Evolutionary conservation across 345 rosid species (phyloP), one percentile per base, ranked within the genome.

Genomic region (Citrus sinensis): DNA sequence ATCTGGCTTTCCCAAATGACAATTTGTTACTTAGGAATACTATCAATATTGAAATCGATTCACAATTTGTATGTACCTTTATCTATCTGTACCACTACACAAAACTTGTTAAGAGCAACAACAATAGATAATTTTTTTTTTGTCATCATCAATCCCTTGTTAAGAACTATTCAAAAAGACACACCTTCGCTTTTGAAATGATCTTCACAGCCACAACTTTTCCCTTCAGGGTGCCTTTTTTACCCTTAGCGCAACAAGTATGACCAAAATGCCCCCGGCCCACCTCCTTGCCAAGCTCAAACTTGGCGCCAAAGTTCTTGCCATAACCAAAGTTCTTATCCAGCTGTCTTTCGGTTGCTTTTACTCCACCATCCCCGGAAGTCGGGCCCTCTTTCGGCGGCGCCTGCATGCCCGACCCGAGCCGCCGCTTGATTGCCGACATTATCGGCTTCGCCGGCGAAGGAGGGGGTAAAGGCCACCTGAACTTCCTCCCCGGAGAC

Each of bases 261-360:
- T 94, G 97, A 81, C 99, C 99, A 80, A 96, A 96, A 90, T 96
- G 99, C 72, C 99, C 98, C 80, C 98, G 89, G 25, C 99, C 99
- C 1, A 96, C 86, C 80, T 96, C 98, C 80, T 86, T 89, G 76
- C 98, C 99, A 6, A 92, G 82, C 84, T 97, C 98, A 67, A 86
- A 97, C 83, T 87, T 93, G 5, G 90, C 88, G 51, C 88, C 93
- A 4, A 97, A 85, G 73, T 94, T 90, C 88, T 89, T 94, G 7
- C 84, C 77, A 76, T 92, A 94, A 8, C 98, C 99, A 60, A 97
- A 97, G 78, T 88, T 89, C 87, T 97, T 97, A 70, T 97, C 97
- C 25, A 97, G 83, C 61, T 84, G 83, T 32, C 79, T 76, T 83
- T 87, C 90, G 39, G 79, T 82, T 58, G 73, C 80, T 80, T 72